Conservation (phyloP, 78 protist genomes). For the Dictyostelium firmibasis region DNA sequence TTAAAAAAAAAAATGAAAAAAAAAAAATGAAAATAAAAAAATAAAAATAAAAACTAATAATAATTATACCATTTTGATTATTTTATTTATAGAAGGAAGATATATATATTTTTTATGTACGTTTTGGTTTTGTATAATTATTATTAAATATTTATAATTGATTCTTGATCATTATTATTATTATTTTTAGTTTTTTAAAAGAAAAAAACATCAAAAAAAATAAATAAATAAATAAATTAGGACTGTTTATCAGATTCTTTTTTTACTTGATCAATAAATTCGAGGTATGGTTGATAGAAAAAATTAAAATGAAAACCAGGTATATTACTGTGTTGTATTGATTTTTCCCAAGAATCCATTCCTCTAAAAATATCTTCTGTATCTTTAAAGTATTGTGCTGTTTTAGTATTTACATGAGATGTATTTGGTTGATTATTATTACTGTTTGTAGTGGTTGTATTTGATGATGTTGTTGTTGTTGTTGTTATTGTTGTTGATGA, state of each 20-base stretch:
- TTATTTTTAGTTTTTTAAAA: too few relatives aligned
- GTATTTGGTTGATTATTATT: background rate
- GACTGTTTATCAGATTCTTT: conserved; percentile 34
- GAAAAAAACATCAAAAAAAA: background rate
- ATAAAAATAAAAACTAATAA: background rate
- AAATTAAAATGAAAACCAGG: background rate
- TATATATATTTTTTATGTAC: background rate
- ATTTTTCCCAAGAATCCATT: conserved; percentile 34
- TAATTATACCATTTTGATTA: background rate
- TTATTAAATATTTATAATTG: background rate
- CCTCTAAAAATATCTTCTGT: conserved; percentile 26
- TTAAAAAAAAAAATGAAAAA: background rate
- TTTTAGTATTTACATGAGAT: background rate
- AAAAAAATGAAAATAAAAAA: background rate
- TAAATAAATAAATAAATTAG: background rate
- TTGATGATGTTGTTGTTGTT: background rate
- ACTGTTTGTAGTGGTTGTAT: background rate
- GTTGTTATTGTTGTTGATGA: background rate
- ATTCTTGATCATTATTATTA: background rate
- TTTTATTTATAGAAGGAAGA: background rate
- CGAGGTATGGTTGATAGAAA: conserved; percentile 15
- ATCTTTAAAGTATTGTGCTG: conserved; percentile 9
- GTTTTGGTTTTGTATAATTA: background rate
- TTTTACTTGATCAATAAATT: conserved; percentile 39
- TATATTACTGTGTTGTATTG: background rate